phyloP scores from a whole-genome alignment of 768 basidiomycete genomes.

The Agrocybe pediades region DNA sequence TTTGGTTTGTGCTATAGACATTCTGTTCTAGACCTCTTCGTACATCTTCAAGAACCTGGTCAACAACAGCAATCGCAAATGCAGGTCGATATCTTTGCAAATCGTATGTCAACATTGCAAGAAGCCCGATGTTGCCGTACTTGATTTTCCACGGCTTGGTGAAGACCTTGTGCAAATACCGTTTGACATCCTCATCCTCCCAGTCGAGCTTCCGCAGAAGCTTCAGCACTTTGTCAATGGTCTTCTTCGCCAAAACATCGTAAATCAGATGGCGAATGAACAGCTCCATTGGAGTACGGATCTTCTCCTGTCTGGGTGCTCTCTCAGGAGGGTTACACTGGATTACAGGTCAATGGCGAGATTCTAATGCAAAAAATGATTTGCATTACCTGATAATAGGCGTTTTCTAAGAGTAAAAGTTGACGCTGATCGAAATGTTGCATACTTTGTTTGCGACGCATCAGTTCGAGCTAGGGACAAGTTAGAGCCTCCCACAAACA shows the following conservation, averaged over 20 bases:
- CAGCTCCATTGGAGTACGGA: conserved; percentile 84
- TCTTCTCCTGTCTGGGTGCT: conserved; percentile 80
- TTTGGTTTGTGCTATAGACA: conserved; percentile 92
- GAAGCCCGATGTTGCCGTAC: conserved; percentile 82
- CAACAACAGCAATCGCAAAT: conserved; percentile 86
- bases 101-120: conserved; percentile 96
- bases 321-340: conserved; percentile 98
- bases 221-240: conserved; percentile 94
- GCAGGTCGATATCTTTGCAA: conserved; percentile 90
- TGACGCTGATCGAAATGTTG: conserved; percentile 94
- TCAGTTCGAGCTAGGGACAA: conserved; percentile 76
- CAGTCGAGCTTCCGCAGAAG: conserved; percentile 93
- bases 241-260: conserved; percentile 89
- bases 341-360: neutral
- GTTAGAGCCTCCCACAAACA: neutral
- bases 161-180: conserved; percentile 83
- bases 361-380: neutral
- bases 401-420: conserved; percentile 89
- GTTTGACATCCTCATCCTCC: conserved; percentile 71
- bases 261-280: conserved; percentile 96
- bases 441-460: conserved; percentile 92
- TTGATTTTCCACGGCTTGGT: conserved; percentile 99
- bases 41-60: conserved; percentile 94
- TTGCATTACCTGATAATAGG: conserved; percentile 85
- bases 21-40: conserved; percentile 92